Conservation (phyloP, 306 rosid species). For the Trichosanthes cucumerina region DNA sequence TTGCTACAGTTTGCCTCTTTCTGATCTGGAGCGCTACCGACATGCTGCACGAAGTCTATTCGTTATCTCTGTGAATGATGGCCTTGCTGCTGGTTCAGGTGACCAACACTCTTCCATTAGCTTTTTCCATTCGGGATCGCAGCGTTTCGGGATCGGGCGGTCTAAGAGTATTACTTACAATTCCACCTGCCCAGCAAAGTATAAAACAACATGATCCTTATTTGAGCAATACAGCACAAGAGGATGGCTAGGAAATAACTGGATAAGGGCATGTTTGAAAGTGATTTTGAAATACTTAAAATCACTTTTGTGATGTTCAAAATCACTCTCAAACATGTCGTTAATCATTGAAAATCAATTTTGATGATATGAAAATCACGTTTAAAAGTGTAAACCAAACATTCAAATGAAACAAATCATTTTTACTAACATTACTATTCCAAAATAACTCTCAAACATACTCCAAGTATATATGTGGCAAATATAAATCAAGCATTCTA, state of each 20-base stretch:
- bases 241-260: no score
- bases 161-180: slow-evolving; percentile 76
- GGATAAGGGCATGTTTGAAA: no score
- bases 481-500: not conserved
- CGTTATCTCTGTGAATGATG: slow-evolving; percentile 67
- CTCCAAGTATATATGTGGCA: not conserved
- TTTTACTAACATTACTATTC: not conserved
- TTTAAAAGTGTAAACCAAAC: no score
- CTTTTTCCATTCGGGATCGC: slow-evolving; percentile 71
- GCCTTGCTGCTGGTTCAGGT: slow-evolving; percentile 66
- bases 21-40: slow-evolving; percentile 38
- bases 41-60: slow-evolving; percentile 61
- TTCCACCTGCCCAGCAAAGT: slow-evolving; percentile 51
- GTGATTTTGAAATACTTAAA: no score
- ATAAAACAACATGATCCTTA: slow-evolving; percentile 13
- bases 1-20: slow-evolving; percentile 25
- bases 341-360: no score
- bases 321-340: no score
- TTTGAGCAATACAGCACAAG: not conserved
- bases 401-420: not conserved
- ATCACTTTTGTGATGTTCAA: no score
- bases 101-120: slow-evolving; percentile 93
- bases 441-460: no score
- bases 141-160: slow-evolving; percentile 77
- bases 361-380: no score